Base-by-base conservation (phyloP, 1,284 basidiomycete genomes). In the Austroboletus niveus region DNA sequence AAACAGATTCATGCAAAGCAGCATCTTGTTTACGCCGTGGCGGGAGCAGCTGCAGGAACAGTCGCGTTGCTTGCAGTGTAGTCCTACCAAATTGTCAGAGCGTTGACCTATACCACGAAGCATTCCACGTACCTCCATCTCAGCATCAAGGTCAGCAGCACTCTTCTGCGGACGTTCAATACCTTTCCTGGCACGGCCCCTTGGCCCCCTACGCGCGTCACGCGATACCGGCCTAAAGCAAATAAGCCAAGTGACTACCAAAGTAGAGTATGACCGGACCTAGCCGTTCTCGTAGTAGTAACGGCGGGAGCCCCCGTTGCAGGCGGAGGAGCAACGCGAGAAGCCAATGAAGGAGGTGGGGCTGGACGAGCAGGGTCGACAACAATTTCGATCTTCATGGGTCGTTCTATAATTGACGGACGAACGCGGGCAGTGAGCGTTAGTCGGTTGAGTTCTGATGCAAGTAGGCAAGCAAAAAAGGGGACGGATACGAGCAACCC, bases 331-430 rank as follows among this genome's bases (percentile, higher is more conserved):
- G 87, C 82, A 31, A 90, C 85, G 49, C 87, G 84, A 24, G 83
- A 81, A 20, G 80, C 84, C 58, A 95, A 78, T 4, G 84, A 76
- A 22, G 73, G 72, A 17, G 74, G 60, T 9, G 87, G 78, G 6
- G 81, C 78, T n/a, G 85, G 79, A 49, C 82, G 81, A 48, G 87
- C 78, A 24, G 94, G 94, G 77, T 96, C 92, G 68, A 98, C 82
- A 43, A 98, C 85, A 57, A 98, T 93, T 79, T 98, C 96, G 59
- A 98, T 94, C 80, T 94, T 96, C 91, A 99, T 96, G 27, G 94
- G 91, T 64, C 92, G 91, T 81, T 94, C 94, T 97, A 76, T 72
- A 62, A 58, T 63, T 56, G 63, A 62, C 63, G 62, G 63, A 62
- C 63, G 66, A 68, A 64, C 65, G 71, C 63, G 68, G 71, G 46